Evolutionary conservation across 306 rosid genomes (phyloP), one percentile per base, ranked within the genome.

Genomic region (Morella rubra): DNA sequence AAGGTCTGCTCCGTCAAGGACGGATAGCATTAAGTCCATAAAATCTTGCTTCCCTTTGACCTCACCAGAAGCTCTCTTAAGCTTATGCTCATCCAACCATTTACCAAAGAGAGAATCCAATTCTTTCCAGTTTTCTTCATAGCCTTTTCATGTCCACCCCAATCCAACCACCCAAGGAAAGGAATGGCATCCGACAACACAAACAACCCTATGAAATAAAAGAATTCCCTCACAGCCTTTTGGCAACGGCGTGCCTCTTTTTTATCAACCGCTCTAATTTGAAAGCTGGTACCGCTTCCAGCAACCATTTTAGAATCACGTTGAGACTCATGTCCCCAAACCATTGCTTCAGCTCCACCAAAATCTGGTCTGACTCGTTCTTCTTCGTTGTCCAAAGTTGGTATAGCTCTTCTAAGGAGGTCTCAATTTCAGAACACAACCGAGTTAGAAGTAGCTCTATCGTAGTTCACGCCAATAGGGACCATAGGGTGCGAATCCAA

Each of bases 71-170:
- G 54, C 37, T 62, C 71, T 73, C 12, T 56, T 74, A 6, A 6
- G 37, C 59, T 85, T 81, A 67, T 88, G 90, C 73, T 90, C 91
- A 47, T 83, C 86, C 8, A 86, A 64, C 91, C 88, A 89, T 5
- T 22, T 52, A 76, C 65, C 47, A 27, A 77, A 3, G 3, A 80
- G 3, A 7, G 5, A 5, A 16, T 86, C 93, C 68, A 87, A 64
- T 46, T 87, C 91, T 0, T 18, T 45, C 0, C 81, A 2, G 51
- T 44, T 15, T 59, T 81, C 58, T 68, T 86, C 82, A 84, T 87
- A 1, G 69, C 72, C 79, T 82, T 90, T 42, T 73, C 77, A 41
- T 87, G 72, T 7, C 93, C 93, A 4, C 90, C 93, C 15, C 84
- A 51, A 79, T 89, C 93, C 60, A 87, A 11, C 84, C 86, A 87